Conservation (phyloP, 768 basidiomycete species). For the Termitomyces sp. region DNA sequence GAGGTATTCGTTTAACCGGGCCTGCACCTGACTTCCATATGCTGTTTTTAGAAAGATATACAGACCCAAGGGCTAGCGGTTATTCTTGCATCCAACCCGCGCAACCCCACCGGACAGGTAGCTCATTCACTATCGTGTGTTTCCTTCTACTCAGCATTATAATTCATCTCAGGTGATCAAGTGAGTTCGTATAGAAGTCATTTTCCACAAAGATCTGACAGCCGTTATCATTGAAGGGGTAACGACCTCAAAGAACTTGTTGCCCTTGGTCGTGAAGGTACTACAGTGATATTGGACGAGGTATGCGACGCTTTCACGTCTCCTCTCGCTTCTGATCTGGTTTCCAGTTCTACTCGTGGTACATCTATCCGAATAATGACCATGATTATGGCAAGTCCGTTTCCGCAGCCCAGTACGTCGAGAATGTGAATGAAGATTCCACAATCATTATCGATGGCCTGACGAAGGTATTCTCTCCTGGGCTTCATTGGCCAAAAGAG, state of each 20-base stretch:
- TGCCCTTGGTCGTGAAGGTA: slow-evolving; percentile 66
- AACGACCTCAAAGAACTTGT: slow-evolving; percentile 83
- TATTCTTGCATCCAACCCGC: slow-evolving; percentile 89
- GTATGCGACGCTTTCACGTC: slow-evolving; percentile 31
- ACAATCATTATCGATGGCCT: slow-evolving; percentile 88
- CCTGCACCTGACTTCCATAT: not conserved
- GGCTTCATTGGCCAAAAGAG: not conserved
- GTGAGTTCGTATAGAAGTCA: slow-evolving; percentile 23
- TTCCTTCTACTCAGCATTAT: not conserved
- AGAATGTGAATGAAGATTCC: slow-evolving; percentile 85
- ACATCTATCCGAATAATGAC: slow-evolving; percentile 82
- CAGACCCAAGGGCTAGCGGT: slow-evolving; percentile 80
- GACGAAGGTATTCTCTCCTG: slow-evolving; percentile 61
- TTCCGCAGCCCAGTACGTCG: slow-evolving; percentile 79
- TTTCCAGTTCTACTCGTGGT: slow-evolving; percentile 89
- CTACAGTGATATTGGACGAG: slow-evolving; percentile 85
- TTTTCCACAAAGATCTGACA: not conserved
- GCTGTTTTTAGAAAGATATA: slow-evolving; percentile 67
- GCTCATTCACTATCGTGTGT: slow-evolving; percentile 16
- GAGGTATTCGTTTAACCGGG: too few species aligned
- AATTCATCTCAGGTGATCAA: slow-evolving; percentile 45
- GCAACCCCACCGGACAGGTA: slow-evolving; percentile 95
- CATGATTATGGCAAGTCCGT: slow-evolving; percentile 74
- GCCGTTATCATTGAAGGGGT: slow-evolving; percentile 44
- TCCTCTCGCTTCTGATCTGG: slow-evolving; percentile 6